Evolutionary conservation across 768 basidiomycete genomes (phyloP).

Genomic region (Collybia nuda): DNA sequence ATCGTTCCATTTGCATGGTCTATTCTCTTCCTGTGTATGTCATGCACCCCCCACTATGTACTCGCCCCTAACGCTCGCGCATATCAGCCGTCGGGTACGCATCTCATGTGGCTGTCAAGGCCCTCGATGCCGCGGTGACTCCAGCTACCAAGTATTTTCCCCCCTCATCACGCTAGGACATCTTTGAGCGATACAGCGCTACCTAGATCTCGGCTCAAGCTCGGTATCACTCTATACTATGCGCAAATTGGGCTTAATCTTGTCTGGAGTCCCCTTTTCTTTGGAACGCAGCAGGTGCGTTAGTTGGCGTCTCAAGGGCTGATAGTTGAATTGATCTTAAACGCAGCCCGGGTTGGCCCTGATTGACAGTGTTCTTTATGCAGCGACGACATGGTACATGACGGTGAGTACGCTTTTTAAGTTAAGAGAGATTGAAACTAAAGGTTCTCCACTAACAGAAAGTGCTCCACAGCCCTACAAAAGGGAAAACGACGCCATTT

Average conservation of each 20-base stretch:
- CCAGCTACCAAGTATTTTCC: conserved; percentile 39
- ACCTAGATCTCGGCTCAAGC: conserved; percentile 37
- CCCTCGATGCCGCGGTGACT: conserved; percentile 44
- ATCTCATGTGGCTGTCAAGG: conserved; percentile 57
- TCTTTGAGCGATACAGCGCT: not conserved
- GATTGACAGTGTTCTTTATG: conserved; percentile 51
- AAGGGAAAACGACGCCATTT: conserved; percentile 51
- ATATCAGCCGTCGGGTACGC: conserved; percentile 62
- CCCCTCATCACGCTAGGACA: not conserved
- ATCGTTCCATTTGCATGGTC: conserved; percentile 65
- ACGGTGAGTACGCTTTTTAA: conserved; percentile 37
- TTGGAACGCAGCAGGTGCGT: conserved; percentile 43
- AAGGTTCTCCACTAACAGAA: conserved; percentile 27
- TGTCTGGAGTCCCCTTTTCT: conserved; percentile 67
- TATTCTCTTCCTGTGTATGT: conserved; percentile 39
- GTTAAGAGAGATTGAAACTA: not conserved
- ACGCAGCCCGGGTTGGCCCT: conserved; percentile 52
- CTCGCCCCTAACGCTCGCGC: conserved; percentile 5
- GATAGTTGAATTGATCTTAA: not conserved
- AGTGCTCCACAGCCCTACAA: conserved; percentile 46
- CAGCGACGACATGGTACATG: conserved; percentile 56
- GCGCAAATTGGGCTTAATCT: conserved; percentile 58
- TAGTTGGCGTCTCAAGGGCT: not conserved
- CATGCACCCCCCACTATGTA: not conserved
- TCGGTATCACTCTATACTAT: conserved; percentile 59